Base-by-base conservation (phyloP, 495 filamentous ascomycete genomes). In the Podospora pseudocomata region DNA sequence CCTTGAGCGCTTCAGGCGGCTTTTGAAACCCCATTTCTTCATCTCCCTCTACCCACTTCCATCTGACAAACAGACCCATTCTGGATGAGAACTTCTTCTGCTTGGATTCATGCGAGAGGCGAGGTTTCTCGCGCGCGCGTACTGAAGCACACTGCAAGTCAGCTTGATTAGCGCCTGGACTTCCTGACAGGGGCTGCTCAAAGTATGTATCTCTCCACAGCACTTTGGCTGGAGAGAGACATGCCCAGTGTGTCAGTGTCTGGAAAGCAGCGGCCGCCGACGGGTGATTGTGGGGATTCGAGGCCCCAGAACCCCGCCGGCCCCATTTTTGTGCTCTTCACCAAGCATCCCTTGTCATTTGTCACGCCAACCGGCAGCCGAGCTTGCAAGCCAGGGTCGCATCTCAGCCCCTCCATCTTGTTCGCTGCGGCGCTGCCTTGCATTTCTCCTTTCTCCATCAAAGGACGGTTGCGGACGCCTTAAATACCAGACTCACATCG, bases 81-180 rank as follows among this genome's bases (percentile, higher is more conserved):
- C 3, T 3, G 11, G 27, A 61, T 61, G 27, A 27, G 59, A 18
- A 9, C 28, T 61, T 61, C 19, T n/a, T 61, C 26, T 49, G 18
- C 3, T 53, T 64, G 23, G 23, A 23, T 23, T 20, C 23, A 34
- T 30, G 15, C 23, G 23, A 6, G 60, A 15, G 60, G 27, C 27
- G 53, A 53, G 23, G 64, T 67, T 49, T 70, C 66, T 69, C 69
- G 74, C 72, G 74, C 74, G 74, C 72, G 67, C 65, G 65, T 66
- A 71, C 44, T 68, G 62, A 69, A 69, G 70, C 65, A 66, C 39
- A 49, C 65, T 63, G 60, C 65, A 68, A 67, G 65, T 69, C 68
- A 68, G 67, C 63, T 34, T 30, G 32, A 18, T 53, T 53, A 49
- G 27, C 49, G 32, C 63, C 63, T 15, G 18, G 11, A 59, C 26